phyloP scores from a whole-genome alignment of 1,139 yeast species.

The Nematodospora anomalae region DNA sequence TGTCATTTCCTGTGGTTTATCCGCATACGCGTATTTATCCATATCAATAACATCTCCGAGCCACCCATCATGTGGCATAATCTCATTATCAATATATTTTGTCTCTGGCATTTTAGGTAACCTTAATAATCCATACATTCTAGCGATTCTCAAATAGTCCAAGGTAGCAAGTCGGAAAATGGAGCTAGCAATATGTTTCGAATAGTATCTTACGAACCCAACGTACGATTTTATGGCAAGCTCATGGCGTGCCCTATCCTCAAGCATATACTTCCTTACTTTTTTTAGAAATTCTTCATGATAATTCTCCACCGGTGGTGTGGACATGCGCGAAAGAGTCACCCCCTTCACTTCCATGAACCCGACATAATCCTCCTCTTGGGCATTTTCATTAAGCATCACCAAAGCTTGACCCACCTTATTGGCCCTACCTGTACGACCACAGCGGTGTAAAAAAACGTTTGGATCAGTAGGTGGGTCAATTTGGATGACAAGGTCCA shows the following conservation, averaged over 20 bases:
- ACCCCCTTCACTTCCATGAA: constrained; percentile 79
- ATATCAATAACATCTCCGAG: constrained; percentile 59
- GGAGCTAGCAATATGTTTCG: constrained; percentile 88
- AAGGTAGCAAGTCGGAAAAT: constrained; percentile 75
- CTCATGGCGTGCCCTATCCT: constrained; percentile 80
- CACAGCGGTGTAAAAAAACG: constrained; percentile 84
- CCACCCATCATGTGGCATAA: constrained; percentile 71
- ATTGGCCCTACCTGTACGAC: constrained; percentile 92
- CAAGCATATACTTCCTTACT: constrained; percentile 59
- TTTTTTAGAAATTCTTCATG: constrained; percentile 27
- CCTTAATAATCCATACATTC: constrained; percentile 75
- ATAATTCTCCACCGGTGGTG: constrained; percentile 19
- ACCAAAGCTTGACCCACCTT: constrained; percentile 77
- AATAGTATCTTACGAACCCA: constrained; percentile 78
- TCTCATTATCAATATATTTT: constrained; percentile 45
- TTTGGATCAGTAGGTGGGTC: constrained; percentile 94
- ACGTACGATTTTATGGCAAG: constrained; percentile 78
- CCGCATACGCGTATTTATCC: constrained; percentile 65
- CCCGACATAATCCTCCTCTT: constrained; percentile 80
- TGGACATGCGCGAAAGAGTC: constrained; percentile 40
- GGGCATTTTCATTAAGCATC: constrained; percentile 59
- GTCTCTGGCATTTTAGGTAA: constrained; percentile 96
- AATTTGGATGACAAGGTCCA: constrained; percentile 80
- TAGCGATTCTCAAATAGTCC: constrained; percentile 73
- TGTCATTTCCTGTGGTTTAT: constrained; percentile 60